Evolutionary conservation across 441 rosid species (phyloP).

Genomic region (Euphorbia corollata): DNA sequence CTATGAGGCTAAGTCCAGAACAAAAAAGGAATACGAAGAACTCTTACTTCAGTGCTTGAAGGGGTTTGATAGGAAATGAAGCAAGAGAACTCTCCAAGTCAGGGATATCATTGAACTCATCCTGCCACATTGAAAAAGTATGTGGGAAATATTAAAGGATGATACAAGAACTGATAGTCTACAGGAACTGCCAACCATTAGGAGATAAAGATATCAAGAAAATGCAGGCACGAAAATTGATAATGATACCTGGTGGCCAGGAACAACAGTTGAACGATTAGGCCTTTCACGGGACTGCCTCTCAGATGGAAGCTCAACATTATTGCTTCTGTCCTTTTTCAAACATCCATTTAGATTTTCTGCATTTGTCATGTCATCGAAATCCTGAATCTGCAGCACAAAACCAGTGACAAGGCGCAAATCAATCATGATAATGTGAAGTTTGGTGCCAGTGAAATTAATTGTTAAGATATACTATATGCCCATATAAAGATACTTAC

Average conservation of each 20-base stretch:
- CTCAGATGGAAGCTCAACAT: conserved; percentile 33
- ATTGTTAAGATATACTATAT: conserved; percentile 6
- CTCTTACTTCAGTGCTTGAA: conserved; percentile 76
- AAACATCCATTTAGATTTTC: conserved; percentile 39
- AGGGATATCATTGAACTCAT: conserved; percentile 47
- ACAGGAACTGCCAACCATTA: background rate
- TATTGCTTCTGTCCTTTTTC: conserved; percentile 35
- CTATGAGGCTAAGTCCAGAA: background rate
- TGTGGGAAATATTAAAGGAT: conserved; percentile 20
- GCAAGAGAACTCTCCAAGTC: conserved; percentile 75
- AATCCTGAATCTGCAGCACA: conserved; percentile 58
- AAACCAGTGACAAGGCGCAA: conserved; percentile 11
- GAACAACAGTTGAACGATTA: conserved; percentile 42
- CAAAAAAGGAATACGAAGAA: background rate
- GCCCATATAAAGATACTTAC: conserved; percentile 38
- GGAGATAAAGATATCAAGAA: conserved; percentile 16
- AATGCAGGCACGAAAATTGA: conserved; percentile 15
- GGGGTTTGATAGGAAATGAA: conserved; percentile 78
- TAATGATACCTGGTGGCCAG: conserved; percentile 47
- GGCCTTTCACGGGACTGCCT: conserved; percentile 37
- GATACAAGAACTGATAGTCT: background rate
- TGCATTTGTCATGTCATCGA: conserved; percentile 46
- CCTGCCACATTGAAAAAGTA: conserved; percentile 44
- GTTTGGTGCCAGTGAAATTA: background rate
- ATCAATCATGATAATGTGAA: background rate